Percentiles rank a stretch among this genome's conserved stretches.
These are phyloP conservation scores for Linaria vulgaris DNA, from an alignment of 257 asterid genomes.

Conservation along the genomic window DNA sequence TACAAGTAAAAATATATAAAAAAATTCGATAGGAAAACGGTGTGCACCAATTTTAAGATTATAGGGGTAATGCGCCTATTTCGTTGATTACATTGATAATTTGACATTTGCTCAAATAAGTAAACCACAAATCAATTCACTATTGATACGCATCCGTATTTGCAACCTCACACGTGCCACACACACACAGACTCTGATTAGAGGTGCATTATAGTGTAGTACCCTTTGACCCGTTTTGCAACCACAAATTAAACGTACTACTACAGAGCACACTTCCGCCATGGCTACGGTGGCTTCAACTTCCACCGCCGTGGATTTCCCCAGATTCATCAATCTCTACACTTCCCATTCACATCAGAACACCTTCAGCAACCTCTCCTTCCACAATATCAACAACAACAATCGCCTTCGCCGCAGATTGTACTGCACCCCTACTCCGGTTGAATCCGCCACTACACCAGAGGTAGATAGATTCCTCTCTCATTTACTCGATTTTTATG, in stretches of 20 bases:
- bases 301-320: conserved; percentile 46
- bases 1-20: too few relatives aligned
- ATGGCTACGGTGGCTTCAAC: conserved; percentile 72
- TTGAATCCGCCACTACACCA: conserved; percentile 32
- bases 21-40: too few relatives aligned
- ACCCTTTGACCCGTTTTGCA: conserved; percentile 22
- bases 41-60: too few relatives aligned
- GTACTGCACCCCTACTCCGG: conserved; percentile 43
- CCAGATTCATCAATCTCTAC: conserved; percentile 35
- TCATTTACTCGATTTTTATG: neutral
- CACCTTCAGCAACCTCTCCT: conserved; percentile 31
- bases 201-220: conserved; percentile 8
- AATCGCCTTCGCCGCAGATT: conserved; percentile 33
- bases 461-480: conserved; percentile 30
- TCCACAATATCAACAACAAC: conserved; percentile 31
- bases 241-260: conserved; percentile 20
- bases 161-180: neutral
- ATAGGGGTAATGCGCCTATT: too few relatives aligned
- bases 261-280: conserved; percentile 30
- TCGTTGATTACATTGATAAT: too few relatives aligned
- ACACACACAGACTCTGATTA: too few relatives aligned
- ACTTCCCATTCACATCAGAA: conserved; percentile 29
- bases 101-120: too few relatives aligned
- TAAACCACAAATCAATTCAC: too few relatives aligned
- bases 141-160: too few relatives aligned